Percentiles rank a stretch among this genome's conserved stretches.
These are phyloP conservation scores for Barnettozyma pratensis DNA, from an alignment of 805 yeast species.

Conservation along the genomic window DNA sequence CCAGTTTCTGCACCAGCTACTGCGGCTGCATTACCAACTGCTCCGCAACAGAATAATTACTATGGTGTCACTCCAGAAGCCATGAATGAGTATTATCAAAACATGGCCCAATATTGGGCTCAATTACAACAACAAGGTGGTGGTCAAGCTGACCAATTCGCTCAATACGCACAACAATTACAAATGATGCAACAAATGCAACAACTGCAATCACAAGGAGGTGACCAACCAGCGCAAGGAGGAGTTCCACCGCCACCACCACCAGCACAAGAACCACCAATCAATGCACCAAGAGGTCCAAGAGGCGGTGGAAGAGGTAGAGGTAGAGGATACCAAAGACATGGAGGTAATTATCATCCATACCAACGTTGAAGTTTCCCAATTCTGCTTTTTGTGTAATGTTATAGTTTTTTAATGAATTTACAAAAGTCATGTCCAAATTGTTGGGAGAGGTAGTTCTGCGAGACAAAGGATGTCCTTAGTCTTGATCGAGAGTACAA, in stretches of 20 bases:
- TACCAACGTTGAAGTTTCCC: neutral
- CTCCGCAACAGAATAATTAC: conserved; percentile 8
- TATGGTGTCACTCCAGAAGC: conserved; percentile 39
- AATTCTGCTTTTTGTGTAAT: no score
- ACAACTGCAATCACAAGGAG: conserved; percentile 5
- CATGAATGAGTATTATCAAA: conserved; percentile 60
- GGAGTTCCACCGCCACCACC: neutral
- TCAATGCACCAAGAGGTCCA: conserved; percentile 5
- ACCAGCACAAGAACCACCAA: neutral
- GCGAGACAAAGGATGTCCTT: no score
- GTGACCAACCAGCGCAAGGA: neutral
- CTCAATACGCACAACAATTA: conserved; percentile 28
- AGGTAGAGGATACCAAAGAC: neutral
- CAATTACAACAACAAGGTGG: conserved; percentile 40
- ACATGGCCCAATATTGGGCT: conserved; percentile 60
- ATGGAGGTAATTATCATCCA: conserved; percentile 1
- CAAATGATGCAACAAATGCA: conserved; percentile 11
- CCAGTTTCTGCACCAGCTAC: neutral
- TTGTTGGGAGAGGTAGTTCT: no score
- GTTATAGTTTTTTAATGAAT: no score
- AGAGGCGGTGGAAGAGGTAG: conserved; percentile 5
- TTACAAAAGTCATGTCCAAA: no score
- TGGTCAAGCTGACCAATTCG: conserved; percentile 25
- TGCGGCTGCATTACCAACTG: conserved; percentile 10
- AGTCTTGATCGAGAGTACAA: no score